Evolutionary conservation across 2,329 filamentous ascomycete species (phyloP).

Genomic region (Alternaria burnsii): DNA sequence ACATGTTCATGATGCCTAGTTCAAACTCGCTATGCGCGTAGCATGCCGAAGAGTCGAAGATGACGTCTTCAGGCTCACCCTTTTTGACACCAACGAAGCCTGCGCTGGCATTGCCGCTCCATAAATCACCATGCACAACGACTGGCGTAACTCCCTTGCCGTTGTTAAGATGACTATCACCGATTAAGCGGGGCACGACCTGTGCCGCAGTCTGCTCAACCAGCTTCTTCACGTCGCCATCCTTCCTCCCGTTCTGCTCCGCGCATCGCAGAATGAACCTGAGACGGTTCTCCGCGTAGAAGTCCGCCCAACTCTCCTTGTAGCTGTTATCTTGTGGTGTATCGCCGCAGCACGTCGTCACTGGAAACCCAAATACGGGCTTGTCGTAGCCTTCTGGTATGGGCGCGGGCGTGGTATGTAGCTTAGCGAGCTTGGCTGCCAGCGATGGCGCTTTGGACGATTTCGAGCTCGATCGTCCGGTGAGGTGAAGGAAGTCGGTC

Average conservation of each 20-base stretch:
- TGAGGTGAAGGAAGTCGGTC: conserved; percentile 79
- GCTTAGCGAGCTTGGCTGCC: conserved; percentile 76
- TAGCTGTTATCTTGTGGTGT: conserved; percentile 83
- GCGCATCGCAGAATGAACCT: conserved; percentile 68
- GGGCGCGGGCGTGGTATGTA: conserved; percentile 80
- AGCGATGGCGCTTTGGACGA: conserved; percentile 60
- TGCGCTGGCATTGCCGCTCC: conserved; percentile 81
- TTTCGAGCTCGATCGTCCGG: conserved; percentile 34
- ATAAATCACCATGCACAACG: conserved; percentile 90
- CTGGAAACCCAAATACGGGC: conserved; percentile 83
- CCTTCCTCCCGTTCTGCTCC: conserved; percentile 68
- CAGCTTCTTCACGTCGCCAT: conserved; percentile 67
- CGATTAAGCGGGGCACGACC: conserved; percentile 80
- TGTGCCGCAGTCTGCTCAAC: conserved; percentile 69
- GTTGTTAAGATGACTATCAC: conserved; percentile 69
- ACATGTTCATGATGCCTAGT: conserved; percentile 95
- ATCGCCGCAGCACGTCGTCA: conserved; percentile 84
- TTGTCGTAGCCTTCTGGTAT: conserved; percentile 64
- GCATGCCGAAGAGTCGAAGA: conserved; percentile 82
- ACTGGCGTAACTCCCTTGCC: conserved; percentile 74
- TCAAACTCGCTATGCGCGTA: conserved; percentile 93
- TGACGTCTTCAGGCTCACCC: conserved; percentile 77
- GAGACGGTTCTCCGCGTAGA: conserved; percentile 81
- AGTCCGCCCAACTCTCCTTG: conserved; percentile 79
- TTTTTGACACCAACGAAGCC: conserved; percentile 65